phyloP scores from a whole-genome alignment of 495 filamentous ascomycete genomes.

The Xylaria intraflava region DNA sequence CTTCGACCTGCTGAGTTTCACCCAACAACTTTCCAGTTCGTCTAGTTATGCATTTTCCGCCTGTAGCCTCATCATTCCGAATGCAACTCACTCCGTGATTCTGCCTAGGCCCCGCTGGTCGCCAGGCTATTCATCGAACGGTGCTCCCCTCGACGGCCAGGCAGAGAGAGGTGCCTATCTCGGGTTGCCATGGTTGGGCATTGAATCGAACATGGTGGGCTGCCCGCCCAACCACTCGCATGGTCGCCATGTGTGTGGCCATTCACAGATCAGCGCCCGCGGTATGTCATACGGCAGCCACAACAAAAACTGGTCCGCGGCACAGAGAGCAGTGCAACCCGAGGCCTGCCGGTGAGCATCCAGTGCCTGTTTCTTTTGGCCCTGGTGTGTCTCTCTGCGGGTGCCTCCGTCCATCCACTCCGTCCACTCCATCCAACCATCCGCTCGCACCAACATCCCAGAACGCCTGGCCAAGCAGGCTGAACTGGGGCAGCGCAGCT shows the following conservation, averaged over 20 bases:
- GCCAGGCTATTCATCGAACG: slow-evolving; percentile 1
- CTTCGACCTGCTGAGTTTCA: too few relatives aligned
- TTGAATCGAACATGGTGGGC: background rate
- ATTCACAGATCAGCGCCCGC: too few relatives aligned
- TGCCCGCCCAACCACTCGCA: background rate
- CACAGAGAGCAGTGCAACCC: slow-evolving; percentile 1
- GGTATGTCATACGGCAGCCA: too few relatives aligned
- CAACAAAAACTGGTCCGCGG: slow-evolving; percentile 2
- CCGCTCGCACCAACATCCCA: background rate
- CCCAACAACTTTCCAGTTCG: background rate
- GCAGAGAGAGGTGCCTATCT: background rate
- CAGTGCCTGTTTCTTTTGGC: slow-evolving; percentile 1
- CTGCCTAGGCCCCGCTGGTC: background rate
- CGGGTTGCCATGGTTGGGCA: background rate
- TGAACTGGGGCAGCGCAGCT: slow-evolving; percentile 2
- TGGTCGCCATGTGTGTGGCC: too few relatives aligned
- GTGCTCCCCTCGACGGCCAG: background rate
- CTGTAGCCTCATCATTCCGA: background rate
- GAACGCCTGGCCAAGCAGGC: slow-evolving; percentile 9
- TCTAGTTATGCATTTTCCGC: background rate
- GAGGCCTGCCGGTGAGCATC: background rate
- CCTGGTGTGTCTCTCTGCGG: background rate
- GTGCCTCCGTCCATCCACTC: background rate
- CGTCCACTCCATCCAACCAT: slow-evolving; percentile 2
- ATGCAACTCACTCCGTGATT: background rate